These are phyloP conservation scores for Coemansia sp. DNA, from an alignment of 192 early-diverging fungal genomes.

Conservation along the genomic window DNA sequence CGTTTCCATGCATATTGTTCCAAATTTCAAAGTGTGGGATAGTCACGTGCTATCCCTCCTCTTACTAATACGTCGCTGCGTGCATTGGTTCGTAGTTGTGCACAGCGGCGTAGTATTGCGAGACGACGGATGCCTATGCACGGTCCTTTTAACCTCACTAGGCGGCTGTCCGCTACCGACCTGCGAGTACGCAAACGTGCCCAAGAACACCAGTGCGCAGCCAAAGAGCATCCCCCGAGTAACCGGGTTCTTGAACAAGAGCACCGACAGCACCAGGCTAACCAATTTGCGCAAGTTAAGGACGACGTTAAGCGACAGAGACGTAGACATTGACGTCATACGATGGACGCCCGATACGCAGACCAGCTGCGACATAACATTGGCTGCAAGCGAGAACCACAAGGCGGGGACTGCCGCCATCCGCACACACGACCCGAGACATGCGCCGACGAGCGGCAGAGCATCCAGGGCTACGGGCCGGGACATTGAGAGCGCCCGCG, in stretches of 20 bases:
- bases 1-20: neutral
- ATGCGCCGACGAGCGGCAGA: slow-evolving; percentile 1
- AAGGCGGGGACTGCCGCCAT: slow-evolving; percentile 59
- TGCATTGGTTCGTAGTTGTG: neutral
- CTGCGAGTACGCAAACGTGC: slow-evolving; percentile 75
- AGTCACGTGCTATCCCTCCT: neutral
- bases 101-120: slow-evolving; percentile 4
- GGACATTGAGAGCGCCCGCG: slow-evolving; percentile 50
- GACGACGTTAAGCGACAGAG: slow-evolving; percentile 84
- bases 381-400: slow-evolving; percentile 73
- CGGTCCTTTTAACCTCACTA: neutral
- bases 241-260: slow-evolving; percentile 79
- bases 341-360: slow-evolving; percentile 87
- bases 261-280: slow-evolving; percentile 74
- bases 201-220: slow-evolving; percentile 74
- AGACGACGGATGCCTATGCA: slow-evolving; percentile 1
- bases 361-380: slow-evolving; percentile 83
- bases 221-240: slow-evolving; percentile 66
- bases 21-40: neutral
- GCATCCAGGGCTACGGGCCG: slow-evolving; percentile 30
- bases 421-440: slow-evolving; percentile 16
- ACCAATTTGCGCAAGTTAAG: slow-evolving; percentile 86
- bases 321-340: slow-evolving; percentile 73
- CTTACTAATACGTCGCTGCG: neutral
- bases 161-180: neutral